Base-by-base conservation (phyloP, 495 filamentous ascomycete species). In the Hypoxylon subgilvum region DNA sequence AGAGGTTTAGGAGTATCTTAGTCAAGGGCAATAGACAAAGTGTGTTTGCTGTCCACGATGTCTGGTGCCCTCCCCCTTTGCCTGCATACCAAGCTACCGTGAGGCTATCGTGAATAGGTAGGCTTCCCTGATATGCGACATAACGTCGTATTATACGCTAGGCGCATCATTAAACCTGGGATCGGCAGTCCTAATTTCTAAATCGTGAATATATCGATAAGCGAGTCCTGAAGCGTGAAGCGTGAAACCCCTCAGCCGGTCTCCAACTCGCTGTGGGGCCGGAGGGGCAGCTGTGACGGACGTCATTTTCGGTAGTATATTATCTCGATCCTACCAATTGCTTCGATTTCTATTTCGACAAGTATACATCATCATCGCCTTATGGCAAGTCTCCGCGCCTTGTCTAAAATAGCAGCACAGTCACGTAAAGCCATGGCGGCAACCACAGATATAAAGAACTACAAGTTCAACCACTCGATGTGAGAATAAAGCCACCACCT, bases 391-490 rank as follows among this genome's bases (percentile, higher is more conserved):
- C 25, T 64, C 44, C 61, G 54, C 22, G 7, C 43, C 6, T 28
- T 64, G 8, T 31, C 46, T 30, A 54, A 28, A 21, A 59, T 54
- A 51, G 28, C 54, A 38, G 16, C 16, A 10, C 49, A 6, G 45
- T 49, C 49, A 4, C 32, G 17, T 46, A 40, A 31, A 65, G 76
- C 83, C 67, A 96, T 95, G 88, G 80, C 86, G 52, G 68, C 80
- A 3, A 77, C 78, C 16, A 88, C 92, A 14, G 84, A 96, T 62
- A 79, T 84, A 23, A 84, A 84, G 61, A 92, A 82, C 52, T 97
- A 96, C 77, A 92, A 90, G 76, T 84, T 96, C 67, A 92, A 93
- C 72, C 90, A 86, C 69, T 81, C 84, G 41, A 88, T 87, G 89
- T 92, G 75, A 69, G 85, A 39, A 13, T 7, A 16, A 5, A 27